These are phyloP conservation scores for Collybia nuda DNA, from an alignment of 768 basidiomycete species.

Conservation along the genomic window DNA sequence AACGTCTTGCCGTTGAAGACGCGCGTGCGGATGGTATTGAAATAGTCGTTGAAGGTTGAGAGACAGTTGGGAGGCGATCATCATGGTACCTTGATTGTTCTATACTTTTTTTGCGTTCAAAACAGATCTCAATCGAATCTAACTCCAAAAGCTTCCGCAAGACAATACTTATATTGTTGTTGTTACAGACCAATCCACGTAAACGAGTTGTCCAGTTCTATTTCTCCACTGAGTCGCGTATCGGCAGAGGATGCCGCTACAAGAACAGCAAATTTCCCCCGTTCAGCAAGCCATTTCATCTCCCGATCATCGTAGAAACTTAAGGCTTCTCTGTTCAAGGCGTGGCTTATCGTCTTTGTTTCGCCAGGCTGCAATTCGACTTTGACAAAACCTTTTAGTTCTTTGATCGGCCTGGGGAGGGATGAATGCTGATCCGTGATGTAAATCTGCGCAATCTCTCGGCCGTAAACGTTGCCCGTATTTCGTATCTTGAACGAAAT, in stretches of 20 bases:
- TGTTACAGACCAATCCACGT: constrained; percentile 42
- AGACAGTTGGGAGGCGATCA: neutral
- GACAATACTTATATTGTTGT: no score
- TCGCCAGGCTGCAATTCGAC: constrained; percentile 44
- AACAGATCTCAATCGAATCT: no score
- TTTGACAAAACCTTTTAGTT: constrained; percentile 50
- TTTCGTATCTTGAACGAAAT: constrained; percentile 47
- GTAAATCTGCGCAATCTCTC: constrained; percentile 50
- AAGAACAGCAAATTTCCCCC: constrained; percentile 42
- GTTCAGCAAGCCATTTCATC: constrained; percentile 46
- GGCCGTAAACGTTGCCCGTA: constrained; percentile 39
- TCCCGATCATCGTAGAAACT: constrained; percentile 47
- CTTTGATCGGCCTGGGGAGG: constrained; percentile 42
- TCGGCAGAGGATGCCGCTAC: constrained; percentile 48
- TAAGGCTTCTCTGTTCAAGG: constrained; percentile 46
- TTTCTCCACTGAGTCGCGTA: constrained; percentile 32
- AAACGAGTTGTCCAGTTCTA: constrained; percentile 32
- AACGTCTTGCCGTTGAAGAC: constrained; percentile 40
- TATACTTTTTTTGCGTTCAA: no score
- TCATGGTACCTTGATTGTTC: neutral
- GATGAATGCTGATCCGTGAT: constrained; percentile 39
- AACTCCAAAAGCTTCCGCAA: no score
- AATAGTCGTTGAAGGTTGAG: constrained; percentile 45
- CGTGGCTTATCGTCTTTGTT: constrained; percentile 32
- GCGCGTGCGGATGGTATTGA: constrained; percentile 56